Base-by-base conservation (phyloP, 2,329 filamentous ascomycete genomes). In the Eurotiales sp. region DNA sequence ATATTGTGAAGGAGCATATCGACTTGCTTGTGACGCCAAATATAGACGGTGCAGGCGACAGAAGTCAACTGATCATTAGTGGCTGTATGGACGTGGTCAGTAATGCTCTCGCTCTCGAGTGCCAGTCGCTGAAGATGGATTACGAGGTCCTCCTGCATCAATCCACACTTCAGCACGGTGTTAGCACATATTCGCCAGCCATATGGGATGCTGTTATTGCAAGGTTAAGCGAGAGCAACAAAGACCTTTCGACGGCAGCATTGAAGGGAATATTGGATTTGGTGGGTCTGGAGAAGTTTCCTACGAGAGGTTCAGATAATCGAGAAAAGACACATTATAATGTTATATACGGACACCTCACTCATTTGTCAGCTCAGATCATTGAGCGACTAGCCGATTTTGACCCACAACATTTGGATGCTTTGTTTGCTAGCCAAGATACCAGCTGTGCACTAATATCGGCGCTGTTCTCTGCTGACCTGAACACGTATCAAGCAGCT, bases 321-420 rank as follows among this genome's bases (percentile, higher is more conserved):
- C 66, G 71, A 70, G 83, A 70, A 52, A 86, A 86, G 60, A 75
- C 77, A n/a, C 77, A 82, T 23, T 97, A 95, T 76, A 97, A 97
- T 63, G 72, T 78, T 42, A 83, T 85, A 21, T 86, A 92, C 53
- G 75, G 76, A 21, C 74, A 81, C 51, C 71, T 86, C 2, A 82
- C 80, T 39, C 75, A 78, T 47, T 77, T 82, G 27, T 81, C 96
- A 21, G 84, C 85, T 15, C 81, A 82, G 53, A 82, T 96, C 42
- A 79, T 97, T 36, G 87, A 90, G 56, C 81, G 87, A 10, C 73
- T 99, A 39, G 86, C 86, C 30, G 87, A 91, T 55, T 91, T 96
- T 61, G 79, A 81, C 17, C 77, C 82, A 0, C 72, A 78, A 3
- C 83, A 92, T 53, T 75, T 97, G 36, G 79, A 84, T 52, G 74